Evolutionary conservation across 768 basidiomycete species (phyloP).

Genomic region (Tylopilus balloui): DNA sequence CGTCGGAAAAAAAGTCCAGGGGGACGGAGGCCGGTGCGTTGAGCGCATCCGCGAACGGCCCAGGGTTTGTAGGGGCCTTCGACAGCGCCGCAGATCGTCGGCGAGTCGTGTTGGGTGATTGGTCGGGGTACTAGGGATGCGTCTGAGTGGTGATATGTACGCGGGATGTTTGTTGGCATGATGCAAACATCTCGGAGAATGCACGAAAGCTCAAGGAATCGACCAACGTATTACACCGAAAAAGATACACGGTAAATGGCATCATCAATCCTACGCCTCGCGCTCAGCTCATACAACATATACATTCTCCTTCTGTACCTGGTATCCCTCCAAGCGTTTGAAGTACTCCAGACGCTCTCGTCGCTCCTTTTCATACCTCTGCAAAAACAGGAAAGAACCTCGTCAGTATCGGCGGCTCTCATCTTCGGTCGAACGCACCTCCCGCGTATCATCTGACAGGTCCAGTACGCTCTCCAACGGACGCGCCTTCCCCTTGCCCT

Average conservation of each 20-base stretch:
- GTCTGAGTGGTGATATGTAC: too few species aligned
- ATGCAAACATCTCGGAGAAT: too few species aligned
- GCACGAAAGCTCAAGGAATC: background rate
- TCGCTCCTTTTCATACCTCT: slow-evolving; percentile 45
- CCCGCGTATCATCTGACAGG: slow-evolving; percentile 30
- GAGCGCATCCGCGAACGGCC: too few species aligned
- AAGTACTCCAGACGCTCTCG: slow-evolving; percentile 52
- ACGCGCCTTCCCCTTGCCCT: slow-evolving; percentile 26
- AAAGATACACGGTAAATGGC: slow-evolving; percentile 17
- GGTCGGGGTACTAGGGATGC: too few species aligned
- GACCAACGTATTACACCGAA: slow-evolving; percentile 1
- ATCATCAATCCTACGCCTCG: background rate
- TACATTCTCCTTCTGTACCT: slow-evolving; percentile 54
- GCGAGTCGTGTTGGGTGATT: too few species aligned
- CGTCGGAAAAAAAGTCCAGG: too few species aligned
- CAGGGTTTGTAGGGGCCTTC: too few species aligned
- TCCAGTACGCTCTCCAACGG: slow-evolving; percentile 24
- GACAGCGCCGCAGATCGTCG: too few species aligned
- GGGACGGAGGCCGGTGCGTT: too few species aligned
- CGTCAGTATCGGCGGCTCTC: background rate
- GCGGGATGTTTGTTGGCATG: too few species aligned
- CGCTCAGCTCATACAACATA: slow-evolving; percentile 44
- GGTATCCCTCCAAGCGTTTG: slow-evolving; percentile 46
- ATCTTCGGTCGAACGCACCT: slow-evolving; percentile 15
- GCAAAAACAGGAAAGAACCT: background rate